phyloP scores from a whole-genome alignment of 495 filamentous ascomycete species.

The Penicillium lagena region DNA sequence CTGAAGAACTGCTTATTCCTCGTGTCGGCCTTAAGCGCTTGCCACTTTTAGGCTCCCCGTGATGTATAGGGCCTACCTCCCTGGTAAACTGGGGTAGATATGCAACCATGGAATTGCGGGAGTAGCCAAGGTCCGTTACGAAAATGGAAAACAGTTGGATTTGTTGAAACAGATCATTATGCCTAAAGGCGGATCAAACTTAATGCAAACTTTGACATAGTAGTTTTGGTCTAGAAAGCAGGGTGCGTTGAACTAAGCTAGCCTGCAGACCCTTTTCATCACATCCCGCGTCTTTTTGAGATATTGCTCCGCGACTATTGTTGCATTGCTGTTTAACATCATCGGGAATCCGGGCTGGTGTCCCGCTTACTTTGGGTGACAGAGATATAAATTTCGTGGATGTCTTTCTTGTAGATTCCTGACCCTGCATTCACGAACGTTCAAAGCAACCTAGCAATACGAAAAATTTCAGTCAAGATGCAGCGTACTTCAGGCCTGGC shows the following conservation, averaged over 20 bases:
- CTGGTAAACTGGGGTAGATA: too few species aligned
- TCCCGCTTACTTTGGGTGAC: too few species aligned
- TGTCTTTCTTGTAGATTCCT: too few species aligned
- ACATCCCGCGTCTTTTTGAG: slow-evolving; percentile 8
- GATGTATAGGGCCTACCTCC: not conserved
- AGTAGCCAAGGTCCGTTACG: too few species aligned
- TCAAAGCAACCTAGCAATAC: too few species aligned
- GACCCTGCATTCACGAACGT: too few species aligned
- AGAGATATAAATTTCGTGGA: too few species aligned
- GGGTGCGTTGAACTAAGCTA: not conserved
- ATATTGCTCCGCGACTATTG: slow-evolving; percentile 6
- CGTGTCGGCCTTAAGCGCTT: not conserved
- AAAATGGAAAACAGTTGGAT: too few species aligned
- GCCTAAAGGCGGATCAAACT: not conserved
- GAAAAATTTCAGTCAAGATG: too few species aligned
- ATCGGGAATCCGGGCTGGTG: not conserved
- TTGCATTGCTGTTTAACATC: not conserved
- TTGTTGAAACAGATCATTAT: too few species aligned
- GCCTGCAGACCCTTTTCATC: not conserved
- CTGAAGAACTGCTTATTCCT: slow-evolving; percentile 1
- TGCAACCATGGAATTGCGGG: too few species aligned
- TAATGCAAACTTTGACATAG: not conserved
- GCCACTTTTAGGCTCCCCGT: slow-evolving; percentile 1
- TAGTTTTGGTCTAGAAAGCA: not conserved
- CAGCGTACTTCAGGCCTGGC: not conserved